Conservation (phyloP, 2,329 filamentous ascomycete species). For the Calonectria hongkongensis region DNA sequence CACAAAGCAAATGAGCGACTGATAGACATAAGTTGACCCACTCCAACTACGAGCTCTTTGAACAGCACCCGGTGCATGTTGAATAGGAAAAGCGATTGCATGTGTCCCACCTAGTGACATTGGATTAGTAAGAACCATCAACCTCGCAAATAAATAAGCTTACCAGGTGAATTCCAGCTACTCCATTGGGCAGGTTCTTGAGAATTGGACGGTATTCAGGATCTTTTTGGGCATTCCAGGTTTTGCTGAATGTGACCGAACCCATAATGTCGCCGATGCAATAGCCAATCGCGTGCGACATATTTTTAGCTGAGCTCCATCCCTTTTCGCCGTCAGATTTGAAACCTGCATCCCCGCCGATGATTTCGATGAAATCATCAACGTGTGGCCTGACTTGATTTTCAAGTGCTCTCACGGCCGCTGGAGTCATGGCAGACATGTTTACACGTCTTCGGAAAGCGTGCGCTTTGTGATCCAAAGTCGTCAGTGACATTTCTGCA, state of each 20-base stretch:
- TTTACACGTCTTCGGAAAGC: slow-evolving; percentile 21
- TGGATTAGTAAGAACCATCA: background rate
- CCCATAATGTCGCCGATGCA: slow-evolving; percentile 25
- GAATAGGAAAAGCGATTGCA: slow-evolving; percentile 23
- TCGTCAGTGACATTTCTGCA: slow-evolving; percentile 16
- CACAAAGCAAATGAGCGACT: slow-evolving; percentile 18
- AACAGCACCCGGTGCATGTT: slow-evolving; percentile 17
- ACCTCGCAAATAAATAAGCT: background rate
- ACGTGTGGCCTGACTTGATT: slow-evolving; percentile 13
- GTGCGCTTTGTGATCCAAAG: slow-evolving; percentile 12
- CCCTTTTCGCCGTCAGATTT: slow-evolving; percentile 13
- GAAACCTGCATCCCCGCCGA: slow-evolving; percentile 14
- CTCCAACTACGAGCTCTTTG: slow-evolving; percentile 20
- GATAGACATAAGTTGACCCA: slow-evolving; percentile 24
- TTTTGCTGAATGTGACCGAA: slow-evolving; percentile 24
- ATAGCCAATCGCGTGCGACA: slow-evolving; percentile 8
- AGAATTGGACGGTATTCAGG: slow-evolving; percentile 17
- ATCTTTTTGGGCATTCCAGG: slow-evolving; percentile 20
- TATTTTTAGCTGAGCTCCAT: slow-evolving; percentile 20
- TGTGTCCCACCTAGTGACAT: slow-evolving; percentile 3
- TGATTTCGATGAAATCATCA: slow-evolving; percentile 3
- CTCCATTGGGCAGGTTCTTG: slow-evolving; percentile 22
- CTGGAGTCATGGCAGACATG: slow-evolving; percentile 25
- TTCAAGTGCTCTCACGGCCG: slow-evolving; percentile 13
- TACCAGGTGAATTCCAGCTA: slow-evolving; percentile 17